These are phyloP conservation scores for Boletus pseudo-olivaceus DNA, from an alignment of 768 basidiomycete species.

Conservation along the genomic window DNA sequence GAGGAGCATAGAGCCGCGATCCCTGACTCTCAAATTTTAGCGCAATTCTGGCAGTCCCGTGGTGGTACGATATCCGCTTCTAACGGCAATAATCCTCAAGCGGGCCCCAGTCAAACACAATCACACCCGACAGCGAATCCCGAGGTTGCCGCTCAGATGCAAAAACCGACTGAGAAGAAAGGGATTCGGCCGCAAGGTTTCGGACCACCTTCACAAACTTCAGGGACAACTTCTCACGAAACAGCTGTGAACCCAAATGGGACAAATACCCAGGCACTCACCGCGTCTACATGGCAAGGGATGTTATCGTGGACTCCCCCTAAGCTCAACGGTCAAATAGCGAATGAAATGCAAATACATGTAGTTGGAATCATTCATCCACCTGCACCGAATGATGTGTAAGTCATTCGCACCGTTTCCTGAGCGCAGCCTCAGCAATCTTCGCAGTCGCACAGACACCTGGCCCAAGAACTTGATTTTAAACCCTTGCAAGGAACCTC, in stretches of 20 bases:
- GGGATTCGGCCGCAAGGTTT: conserved; percentile 26
- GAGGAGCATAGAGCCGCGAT: conserved; percentile 21
- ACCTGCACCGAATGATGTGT: conserved; percentile 32
- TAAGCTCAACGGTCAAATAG: conserved; percentile 36
- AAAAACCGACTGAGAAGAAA: conserved; percentile 47
- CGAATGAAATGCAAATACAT: conserved; percentile 37
- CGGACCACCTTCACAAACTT: conserved; percentile 15
- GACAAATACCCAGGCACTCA: conserved; percentile 1
- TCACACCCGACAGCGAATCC: conserved; percentile 1
- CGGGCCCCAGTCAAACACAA: conserved; percentile 15
- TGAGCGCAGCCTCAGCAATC: not conserved
- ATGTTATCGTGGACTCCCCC: conserved; percentile 40
- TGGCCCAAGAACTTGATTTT: conserved; percentile 52
- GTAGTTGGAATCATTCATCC: conserved; percentile 26
- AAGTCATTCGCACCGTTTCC: conserved; percentile 17
- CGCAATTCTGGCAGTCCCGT: conserved; percentile 30
- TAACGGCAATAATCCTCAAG: conserved; percentile 9
- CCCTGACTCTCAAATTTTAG: conserved; percentile 24
- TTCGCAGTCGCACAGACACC: conserved; percentile 43
- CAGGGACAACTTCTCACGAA: conserved; percentile 16
- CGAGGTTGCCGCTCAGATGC: conserved; percentile 40
- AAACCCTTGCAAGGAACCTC: conserved; percentile 38
- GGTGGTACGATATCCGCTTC: conserved; percentile 12
- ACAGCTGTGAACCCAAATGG: not conserved
- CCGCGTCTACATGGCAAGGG: conserved; percentile 44